Evolutionary conservation across 2,329 filamentous ascomycete genomes (phyloP).

Genomic region (Stachybotrys chlorohalonatus): DNA sequence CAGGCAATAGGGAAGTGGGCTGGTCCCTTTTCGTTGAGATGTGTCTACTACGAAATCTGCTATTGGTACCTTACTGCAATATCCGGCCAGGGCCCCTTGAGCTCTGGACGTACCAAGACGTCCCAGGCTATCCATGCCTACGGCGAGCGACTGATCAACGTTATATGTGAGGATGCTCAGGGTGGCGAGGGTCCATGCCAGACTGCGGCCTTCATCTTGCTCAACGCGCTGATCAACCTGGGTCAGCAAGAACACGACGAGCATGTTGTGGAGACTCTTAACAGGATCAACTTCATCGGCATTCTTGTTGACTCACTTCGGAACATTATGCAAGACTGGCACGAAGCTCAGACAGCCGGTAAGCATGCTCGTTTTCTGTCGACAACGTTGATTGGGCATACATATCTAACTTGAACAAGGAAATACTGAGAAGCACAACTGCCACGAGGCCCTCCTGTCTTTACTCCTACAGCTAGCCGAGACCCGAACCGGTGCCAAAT

Average conservation of each 20-base stretch:
- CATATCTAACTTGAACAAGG: conserved; percentile 16
- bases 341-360: conserved; percentile 47
- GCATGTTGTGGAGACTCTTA: conserved; percentile 69
- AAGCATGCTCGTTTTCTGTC: conserved; percentile 16
- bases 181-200: conserved; percentile 74
- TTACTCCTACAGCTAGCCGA: conserved; percentile 79
- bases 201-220: conserved; percentile 75
- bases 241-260: conserved; percentile 63
- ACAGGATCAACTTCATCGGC: conserved; percentile 81
- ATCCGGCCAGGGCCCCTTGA: conserved; percentile 39
- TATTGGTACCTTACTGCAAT: conserved; percentile 76
- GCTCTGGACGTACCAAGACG: conserved; percentile 46
- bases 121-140: conserved; percentile 60
- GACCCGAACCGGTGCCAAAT: conserved; percentile 72
- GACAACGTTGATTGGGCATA: not conserved
- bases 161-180: conserved; percentile 88
- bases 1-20: conserved; percentile 68
- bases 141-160: conserved; percentile 73
- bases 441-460: conserved; percentile 64
- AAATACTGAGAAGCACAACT: conserved; percentile 36
- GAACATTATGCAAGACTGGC: conserved; percentile 64
- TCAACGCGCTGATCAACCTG: conserved; percentile 68
- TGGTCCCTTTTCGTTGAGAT: conserved; percentile 62
- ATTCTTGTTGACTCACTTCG: conserved; percentile 84
- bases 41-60: conserved; percentile 85